Base-by-base conservation (phyloP, 345 rosid species). In the Citrus unshiu region DNA sequence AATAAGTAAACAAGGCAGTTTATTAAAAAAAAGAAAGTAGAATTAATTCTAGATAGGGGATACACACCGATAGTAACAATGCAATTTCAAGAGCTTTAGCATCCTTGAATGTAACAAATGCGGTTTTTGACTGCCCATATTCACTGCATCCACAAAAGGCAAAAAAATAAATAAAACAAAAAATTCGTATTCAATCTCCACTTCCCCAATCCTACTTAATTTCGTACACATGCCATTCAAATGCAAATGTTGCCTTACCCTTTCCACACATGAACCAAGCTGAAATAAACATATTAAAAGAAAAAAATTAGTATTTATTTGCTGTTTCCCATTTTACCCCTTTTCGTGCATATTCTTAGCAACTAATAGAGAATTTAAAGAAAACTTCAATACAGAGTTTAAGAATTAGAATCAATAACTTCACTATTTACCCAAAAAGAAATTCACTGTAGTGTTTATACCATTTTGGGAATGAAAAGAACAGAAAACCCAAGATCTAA, bases 1-100 rank as follows among this genome's bases (percentile, higher is more conserved):
- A 69, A 34, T 16, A 34, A 74, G 9, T 5, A 66, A 65, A 9
- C 64, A 58, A 34, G 4, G 5, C 2, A 37, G 21, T 16, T 59
- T 22, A 19, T 54, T 56, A 22, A 13, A 29, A 59, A 19, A 56
- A 34, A 56, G 4, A 29, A 58, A 32, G 37, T 63, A 22, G 13
- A 74, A 24, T 43, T 25, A 34, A 65, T 18, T 74, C 22, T 30
- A 69, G 51, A 79, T 22, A 59, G 63, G 40, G 58, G 39, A 82
- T 34, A 64, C 86, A 7, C 54, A 90, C 97, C 87, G 98, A 90
- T 85, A 92, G 88, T 67, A 93, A 85, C 79, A 94, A 84, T 0
- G 99, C 99, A 35, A 96, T 96, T 91, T 94, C 93, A 54, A 96
- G 91, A 27, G 99, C 97, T 84, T 91, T 91, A 0, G 97, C 88